Evolutionary conservation across 1,284 basidiomycete genomes (phyloP).

Genomic region (Apiotrichum gamsii): DNA sequence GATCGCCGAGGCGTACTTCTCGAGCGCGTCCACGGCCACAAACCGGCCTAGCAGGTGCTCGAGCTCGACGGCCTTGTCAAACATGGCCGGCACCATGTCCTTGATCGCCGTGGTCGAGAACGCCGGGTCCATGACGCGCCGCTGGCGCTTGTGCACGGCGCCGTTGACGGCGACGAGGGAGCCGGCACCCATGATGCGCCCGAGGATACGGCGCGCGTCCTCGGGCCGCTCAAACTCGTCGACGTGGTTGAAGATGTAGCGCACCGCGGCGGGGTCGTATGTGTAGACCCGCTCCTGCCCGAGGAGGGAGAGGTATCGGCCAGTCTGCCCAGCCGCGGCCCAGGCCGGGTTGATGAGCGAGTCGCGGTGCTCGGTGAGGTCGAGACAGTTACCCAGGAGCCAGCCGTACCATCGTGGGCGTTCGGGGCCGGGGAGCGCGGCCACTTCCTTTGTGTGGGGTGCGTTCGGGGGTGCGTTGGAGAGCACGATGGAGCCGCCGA

Average conservation of each 20-base stretch:
- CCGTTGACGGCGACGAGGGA: slow-evolving; percentile 24
- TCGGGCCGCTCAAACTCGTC: slow-evolving; percentile 2
- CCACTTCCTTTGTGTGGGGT: not conserved
- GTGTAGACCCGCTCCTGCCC: slow-evolving; percentile 2
- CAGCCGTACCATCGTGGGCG: not conserved
- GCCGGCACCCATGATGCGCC: not conserved
- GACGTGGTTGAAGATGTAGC: not conserved
- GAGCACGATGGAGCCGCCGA: not conserved
- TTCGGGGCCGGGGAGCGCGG: not conserved
- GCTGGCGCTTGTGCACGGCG: slow-evolving; percentile 52
- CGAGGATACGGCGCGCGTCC: not conserved
- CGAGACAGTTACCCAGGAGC: slow-evolving; percentile 1
- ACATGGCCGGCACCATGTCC: slow-evolving; percentile 54
- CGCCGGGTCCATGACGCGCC: slow-evolving; percentile 47
- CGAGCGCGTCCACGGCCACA: slow-evolving; percentile 7
- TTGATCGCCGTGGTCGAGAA: slow-evolving; percentile 40
- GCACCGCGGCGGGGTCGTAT: not conserved
- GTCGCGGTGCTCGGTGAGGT: not conserved
- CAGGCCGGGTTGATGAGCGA: slow-evolving; percentile 2
- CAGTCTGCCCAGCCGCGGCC: not conserved
- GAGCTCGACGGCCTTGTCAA: slow-evolving; percentile 56
- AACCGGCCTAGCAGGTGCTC: slow-evolving; percentile 4
- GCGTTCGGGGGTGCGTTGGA: not conserved
- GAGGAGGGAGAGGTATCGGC: slow-evolving; percentile 1
- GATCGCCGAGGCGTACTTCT: slow-evolving; percentile 2